Conservation (phyloP, 2,329 filamentous ascomycete species). For the Ustulina deusta region DNA sequence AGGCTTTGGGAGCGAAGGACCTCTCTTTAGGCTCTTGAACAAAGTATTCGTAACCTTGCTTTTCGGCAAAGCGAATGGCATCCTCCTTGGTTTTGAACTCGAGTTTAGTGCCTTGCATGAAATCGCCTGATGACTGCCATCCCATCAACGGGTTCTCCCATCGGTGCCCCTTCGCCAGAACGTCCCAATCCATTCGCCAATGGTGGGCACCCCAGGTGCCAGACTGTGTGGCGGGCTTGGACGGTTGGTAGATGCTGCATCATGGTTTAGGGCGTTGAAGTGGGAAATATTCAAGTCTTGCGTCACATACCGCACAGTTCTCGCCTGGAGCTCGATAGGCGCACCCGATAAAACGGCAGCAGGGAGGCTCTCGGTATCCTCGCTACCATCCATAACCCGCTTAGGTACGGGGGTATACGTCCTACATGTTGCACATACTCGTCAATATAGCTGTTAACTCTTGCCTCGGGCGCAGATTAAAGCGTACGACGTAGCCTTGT, state of each 20-base stretch:
- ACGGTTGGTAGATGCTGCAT: slow-evolving; percentile 85
- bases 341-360: slow-evolving; percentile 92
- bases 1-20: slow-evolving; percentile 89
- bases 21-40: slow-evolving; percentile 96
- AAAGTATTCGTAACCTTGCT: slow-evolving; percentile 99
- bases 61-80: slow-evolving; percentile 94
- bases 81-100: slow-evolving; percentile 95
- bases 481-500: slow-evolving; percentile 90
- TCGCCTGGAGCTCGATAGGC: slow-evolving; percentile 91
- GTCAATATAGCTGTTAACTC: slow-evolving; percentile 17
- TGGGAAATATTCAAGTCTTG: neutral
- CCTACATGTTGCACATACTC: slow-evolving; percentile 60
- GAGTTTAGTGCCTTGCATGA: slow-evolving; percentile 93
- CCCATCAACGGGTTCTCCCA: slow-evolving; percentile 99
- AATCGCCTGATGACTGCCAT: slow-evolving; percentile 95
- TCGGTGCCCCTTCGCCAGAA: slow-evolving; percentile 88
- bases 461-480: neutral
- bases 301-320: slow-evolving; percentile 83
- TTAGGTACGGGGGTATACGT: slow-evolving; percentile 92
- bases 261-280: slow-evolving; percentile 18
- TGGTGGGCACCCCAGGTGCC: slow-evolving; percentile 84
- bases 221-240: slow-evolving; percentile 97
- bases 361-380: slow-evolving; percentile 78
- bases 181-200: slow-evolving; percentile 99
- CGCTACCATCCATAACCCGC: slow-evolving; percentile 89